Evolutionary conservation across 768 basidiomycete genomes (phyloP).

Genomic region (Suillus alpinus): DNA sequence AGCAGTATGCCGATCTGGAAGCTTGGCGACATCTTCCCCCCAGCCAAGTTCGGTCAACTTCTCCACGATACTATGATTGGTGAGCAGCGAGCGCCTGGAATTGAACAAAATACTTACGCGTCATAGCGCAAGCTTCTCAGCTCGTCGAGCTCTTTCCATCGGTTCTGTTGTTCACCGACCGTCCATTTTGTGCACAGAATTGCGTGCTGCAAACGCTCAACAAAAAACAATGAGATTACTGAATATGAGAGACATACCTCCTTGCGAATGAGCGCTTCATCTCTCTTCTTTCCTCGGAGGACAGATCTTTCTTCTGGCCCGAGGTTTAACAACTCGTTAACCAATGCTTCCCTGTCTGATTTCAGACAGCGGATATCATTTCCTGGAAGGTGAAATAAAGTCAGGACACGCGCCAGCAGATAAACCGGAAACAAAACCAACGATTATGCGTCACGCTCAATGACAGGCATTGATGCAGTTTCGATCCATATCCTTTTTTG

Average conservation of each 20-base stretch:
- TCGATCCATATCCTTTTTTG: background rate
- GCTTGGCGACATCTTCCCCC: slow-evolving; percentile 34
- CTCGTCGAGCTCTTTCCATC: slow-evolving; percentile 32
- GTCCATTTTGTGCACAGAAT: background rate
- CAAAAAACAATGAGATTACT: background rate
- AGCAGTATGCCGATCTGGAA: slow-evolving; percentile 14
- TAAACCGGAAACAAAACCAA: background rate
- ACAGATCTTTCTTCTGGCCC: background rate
- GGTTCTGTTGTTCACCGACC: slow-evolving; percentile 20
- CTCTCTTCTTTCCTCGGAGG: background rate
- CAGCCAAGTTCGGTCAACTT: slow-evolving; percentile 41
- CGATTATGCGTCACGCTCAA: background rate
- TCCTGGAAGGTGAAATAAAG: background rate
- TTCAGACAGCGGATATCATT: background rate
- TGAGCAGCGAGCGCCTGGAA: background rate
- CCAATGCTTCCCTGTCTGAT: background rate
- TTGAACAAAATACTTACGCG: slow-evolving; percentile 29
- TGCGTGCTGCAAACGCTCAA: background rate
- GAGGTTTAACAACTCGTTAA: background rate
- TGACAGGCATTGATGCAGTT: background rate
- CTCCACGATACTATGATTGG: slow-evolving; percentile 31
- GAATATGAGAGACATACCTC: background rate
- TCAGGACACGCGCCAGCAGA: background rate
- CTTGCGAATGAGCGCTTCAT: background rate
- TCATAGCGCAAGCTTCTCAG: slow-evolving; percentile 32